These are phyloP conservation scores for Lipomyces lipofer DNA, from an alignment of 805 yeast species.

Conservation along the genomic window DNA sequence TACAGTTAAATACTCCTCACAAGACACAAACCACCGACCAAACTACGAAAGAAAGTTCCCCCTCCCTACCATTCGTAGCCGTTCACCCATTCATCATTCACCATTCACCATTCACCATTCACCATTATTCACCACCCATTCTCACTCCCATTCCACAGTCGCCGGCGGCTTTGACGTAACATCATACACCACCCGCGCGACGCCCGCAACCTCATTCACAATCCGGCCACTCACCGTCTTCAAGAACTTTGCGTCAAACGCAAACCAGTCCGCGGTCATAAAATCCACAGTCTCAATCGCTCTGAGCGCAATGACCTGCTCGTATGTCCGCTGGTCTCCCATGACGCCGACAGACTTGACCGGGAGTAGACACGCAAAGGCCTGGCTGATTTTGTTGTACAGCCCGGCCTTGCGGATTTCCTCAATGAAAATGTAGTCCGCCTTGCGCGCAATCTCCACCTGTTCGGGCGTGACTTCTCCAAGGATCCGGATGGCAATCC, in stretches of 20 bases:
- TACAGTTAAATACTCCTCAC: no score
- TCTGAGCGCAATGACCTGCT: conserved; percentile 97
- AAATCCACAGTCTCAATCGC: conserved; percentile 97
- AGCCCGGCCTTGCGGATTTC: conserved; percentile 93
- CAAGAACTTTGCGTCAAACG: conserved; percentile 87
- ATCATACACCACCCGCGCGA: conserved; percentile 98
- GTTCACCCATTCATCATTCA: no score
- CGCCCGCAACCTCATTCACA: conserved; percentile 98
- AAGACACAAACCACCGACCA: no score
- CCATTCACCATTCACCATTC: no score
- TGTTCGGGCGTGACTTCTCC: conserved; percentile 95
- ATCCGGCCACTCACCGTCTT: conserved; percentile 93
- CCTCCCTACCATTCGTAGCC: no score
- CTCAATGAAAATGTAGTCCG: conserved; percentile 92
- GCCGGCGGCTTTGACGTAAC: conserved; percentile 99
- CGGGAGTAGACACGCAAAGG: conserved; percentile 94
- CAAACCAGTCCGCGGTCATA: conserved; percentile 99
- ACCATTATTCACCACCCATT: no score
- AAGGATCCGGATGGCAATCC: conserved; percentile 95
- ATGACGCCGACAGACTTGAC: conserved; percentile 98
- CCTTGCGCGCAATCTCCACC: conserved; percentile 95
- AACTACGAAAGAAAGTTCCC: no score
- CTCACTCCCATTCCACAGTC: conserved; percentile 97
- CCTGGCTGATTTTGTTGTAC: conserved; percentile 91
- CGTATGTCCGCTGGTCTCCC: conserved; percentile 99